A percentile compares a stretch with the other conserved stretches of the same genome.
Conservation (phyloP, 306 rosid species). For the Cajanus cajan region DNA sequence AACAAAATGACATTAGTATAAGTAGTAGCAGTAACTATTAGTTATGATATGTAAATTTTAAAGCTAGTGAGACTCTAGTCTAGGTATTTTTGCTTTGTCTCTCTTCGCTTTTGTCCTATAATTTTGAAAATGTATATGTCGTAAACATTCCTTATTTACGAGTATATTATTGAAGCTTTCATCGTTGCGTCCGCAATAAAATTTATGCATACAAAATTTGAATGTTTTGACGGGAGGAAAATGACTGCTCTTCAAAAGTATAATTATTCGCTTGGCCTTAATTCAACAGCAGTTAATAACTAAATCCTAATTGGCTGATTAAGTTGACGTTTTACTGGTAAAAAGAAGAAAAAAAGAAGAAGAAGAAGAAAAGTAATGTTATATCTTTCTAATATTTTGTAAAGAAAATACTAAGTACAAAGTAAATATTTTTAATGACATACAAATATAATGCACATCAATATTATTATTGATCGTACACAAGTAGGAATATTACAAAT, state of each 20-base stretch:
- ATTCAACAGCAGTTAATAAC: background rate
- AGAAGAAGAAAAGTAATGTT: no score
- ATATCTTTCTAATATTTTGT: no score
- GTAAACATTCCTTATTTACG: no score
- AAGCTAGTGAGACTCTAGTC: background rate
- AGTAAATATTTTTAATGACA: no score
- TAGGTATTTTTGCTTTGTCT: background rate
- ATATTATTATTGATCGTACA: no score
- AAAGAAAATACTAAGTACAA: no score
- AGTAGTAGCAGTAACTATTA: background rate
- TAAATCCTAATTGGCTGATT: background rate
- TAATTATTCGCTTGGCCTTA: background rate
- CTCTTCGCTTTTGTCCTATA: background rate
- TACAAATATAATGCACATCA: no score
- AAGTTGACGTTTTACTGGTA: no score
- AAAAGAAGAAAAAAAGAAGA: no score
- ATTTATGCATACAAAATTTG: background rate
- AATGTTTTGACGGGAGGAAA: background rate
- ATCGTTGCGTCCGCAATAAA: background rate
- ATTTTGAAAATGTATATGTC: background rate
- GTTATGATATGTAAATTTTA: background rate
- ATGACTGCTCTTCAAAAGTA: background rate
- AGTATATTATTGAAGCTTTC: background rate
- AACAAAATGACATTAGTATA: background rate
- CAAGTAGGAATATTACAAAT: no score